A percentile compares a stretch with the other conserved stretches of the same genome.
These are phyloP conservation scores for Stagonosporopsis vannaccii DNA, from an alignment of 2,329 filamentous ascomycete species.

Conservation along the genomic window DNA sequence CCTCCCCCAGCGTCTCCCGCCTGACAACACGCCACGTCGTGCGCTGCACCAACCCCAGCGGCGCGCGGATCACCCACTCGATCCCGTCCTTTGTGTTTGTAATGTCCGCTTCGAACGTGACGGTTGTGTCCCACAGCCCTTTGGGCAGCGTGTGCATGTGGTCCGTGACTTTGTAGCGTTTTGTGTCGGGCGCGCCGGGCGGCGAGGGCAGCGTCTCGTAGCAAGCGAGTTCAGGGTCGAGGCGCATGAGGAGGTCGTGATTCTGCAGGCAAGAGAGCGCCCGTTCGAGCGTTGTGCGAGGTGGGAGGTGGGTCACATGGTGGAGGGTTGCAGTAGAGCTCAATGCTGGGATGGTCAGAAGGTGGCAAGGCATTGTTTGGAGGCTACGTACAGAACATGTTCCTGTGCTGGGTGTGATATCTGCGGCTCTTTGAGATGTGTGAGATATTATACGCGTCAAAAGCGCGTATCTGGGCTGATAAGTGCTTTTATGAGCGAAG, in stretches of 20 bases:
- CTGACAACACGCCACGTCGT: conserved; percentile 42
- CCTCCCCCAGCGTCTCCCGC: conserved; percentile 25
- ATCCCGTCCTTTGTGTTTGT: conserved; percentile 45
- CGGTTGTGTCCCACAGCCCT: conserved; percentile 47
- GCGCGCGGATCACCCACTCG: conserved; percentile 46
- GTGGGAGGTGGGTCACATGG: conserved; percentile 45
- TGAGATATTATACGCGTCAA: not conserved
- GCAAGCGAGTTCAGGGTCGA: conserved; percentile 47
- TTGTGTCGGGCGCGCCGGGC: conserved; percentile 30
- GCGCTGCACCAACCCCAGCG: conserved; percentile 43
- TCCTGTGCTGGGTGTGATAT: not conserved
- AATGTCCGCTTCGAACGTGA: conserved; percentile 45
- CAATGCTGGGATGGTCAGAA: conserved; percentile 31
- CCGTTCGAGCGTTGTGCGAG: conserved; percentile 26
- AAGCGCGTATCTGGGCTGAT: not conserved
- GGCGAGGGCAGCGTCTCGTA: conserved; percentile 39
- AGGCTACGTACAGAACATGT: conserved; percentile 41
- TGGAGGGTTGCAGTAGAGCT: conserved; percentile 42
- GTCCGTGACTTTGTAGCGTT: conserved; percentile 49
- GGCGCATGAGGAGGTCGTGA: conserved; percentile 47
- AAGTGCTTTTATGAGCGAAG: not conserved
- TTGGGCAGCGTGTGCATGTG: conserved; percentile 47
- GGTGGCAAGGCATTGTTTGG: not conserved
- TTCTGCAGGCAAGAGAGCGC: conserved; percentile 41
- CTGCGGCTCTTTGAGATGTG: not conserved